Evolutionary conservation across 768 basidiomycete species (phyloP).

Genomic region (Brasilioporus rufonigricans): DNA sequence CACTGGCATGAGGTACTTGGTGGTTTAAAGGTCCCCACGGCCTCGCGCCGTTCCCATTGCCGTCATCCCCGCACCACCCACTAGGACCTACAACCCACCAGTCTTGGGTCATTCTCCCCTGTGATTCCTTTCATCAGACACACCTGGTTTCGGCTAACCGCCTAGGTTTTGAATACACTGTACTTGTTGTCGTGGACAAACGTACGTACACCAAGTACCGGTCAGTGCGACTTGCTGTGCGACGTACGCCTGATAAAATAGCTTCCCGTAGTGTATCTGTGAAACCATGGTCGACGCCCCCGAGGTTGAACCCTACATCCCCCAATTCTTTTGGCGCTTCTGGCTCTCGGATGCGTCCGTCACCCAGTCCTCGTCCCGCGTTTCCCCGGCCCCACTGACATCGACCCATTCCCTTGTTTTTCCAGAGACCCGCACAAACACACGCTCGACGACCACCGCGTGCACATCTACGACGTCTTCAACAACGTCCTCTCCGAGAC

Average conservation of each 20-base stretch:
- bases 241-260: not conserved
- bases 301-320: conserved; percentile 39
- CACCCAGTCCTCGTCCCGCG: not conserved
- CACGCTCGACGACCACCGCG: conserved; percentile 35
- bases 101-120: not conserved
- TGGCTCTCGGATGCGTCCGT: conserved; percentile 47
- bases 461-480: conserved; percentile 55
- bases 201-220: no score
- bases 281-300: not conserved
- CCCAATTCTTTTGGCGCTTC: conserved; percentile 47
- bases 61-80: not conserved
- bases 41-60: conserved; percentile 4
- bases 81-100: conserved; percentile 6
- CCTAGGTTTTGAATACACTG: not conserved
- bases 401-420: not conserved
- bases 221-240: conserved; percentile 7
- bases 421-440: conserved; percentile 29
- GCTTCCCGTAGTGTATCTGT: not conserved
- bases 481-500: conserved; percentile 49
- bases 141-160: not conserved
- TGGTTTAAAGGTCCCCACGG: conserved; percentile 5
- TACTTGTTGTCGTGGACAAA: not conserved
- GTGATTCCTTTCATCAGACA: not conserved
- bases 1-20: conserved; percentile 9
- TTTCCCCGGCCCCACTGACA: not conserved